These are phyloP conservation scores for Prosopis cineraria DNA, from an alignment of 306 rosid species.

Conservation along the genomic window DNA sequence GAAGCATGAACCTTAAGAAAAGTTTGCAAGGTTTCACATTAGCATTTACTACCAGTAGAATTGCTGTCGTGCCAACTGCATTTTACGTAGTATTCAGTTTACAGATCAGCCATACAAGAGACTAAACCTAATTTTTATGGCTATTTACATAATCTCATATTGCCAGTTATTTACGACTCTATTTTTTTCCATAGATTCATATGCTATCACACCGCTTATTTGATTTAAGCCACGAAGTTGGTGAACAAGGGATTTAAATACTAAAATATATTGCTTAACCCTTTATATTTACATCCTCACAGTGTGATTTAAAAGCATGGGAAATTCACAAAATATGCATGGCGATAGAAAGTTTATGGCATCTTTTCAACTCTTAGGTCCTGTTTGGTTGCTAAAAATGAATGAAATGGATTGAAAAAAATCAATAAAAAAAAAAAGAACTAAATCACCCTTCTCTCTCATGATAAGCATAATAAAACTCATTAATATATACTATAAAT, in stretches of 20 bases:
- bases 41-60: constrained; percentile 4
- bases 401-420: too few relatives aligned
- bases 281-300: background rate
- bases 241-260: background rate
- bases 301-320: too few relatives aligned
- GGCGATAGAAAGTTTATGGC: background rate
- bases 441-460: too few relatives aligned
- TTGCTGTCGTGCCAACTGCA: background rate
- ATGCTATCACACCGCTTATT: background rate
- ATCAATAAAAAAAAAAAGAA: too few relatives aligned
- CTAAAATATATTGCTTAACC: background rate
- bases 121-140: background rate
- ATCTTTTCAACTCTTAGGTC: background rate
- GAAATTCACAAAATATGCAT: too few relatives aligned
- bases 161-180: background rate
- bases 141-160: background rate
- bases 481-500: too few relatives aligned
- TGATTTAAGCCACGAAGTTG: background rate
- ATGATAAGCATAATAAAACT: too few relatives aligned
- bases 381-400: too few relatives aligned
- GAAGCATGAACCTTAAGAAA: background rate
- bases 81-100: background rate
- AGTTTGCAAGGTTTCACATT: background rate
- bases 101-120: background rate
- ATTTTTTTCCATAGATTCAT: background rate